Base-by-base conservation (phyloP, 2,329 filamentous ascomycete genomes). In the Didymella sp. region DNA sequence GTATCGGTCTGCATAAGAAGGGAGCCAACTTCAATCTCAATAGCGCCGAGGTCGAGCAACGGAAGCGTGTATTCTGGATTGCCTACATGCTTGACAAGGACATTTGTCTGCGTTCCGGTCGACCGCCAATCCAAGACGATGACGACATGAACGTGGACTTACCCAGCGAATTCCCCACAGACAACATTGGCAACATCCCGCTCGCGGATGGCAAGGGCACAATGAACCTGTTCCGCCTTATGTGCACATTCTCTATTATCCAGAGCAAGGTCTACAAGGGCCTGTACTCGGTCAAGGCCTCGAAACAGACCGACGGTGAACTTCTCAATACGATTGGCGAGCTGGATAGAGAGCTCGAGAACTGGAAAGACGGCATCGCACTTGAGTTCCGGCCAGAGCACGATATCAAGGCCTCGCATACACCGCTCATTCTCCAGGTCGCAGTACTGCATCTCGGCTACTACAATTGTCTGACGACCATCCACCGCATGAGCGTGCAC, bases 401-500 rank as follows among this genome's bases (percentile, higher is more conserved):
- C 73, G 93, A 97, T 76, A 98, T 99, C 76, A 93, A 92, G 75
- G 91, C 92, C 0, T 90, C 89, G 0, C 92, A 97, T 74, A 96
- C 92, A 0, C 93, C 94, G 0, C 82, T 98, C n/a, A 93, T 98
- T 19, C 81, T 99, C 19, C 94, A 98, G 64, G 87, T 99, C 49
- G 93, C 96, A 59, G 91, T 96, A 74, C 80, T 99, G 56, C 95
- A 99, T 75, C 96, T 99, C 70, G 89, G 92, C 1, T 99, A 99
- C 77, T 98, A 98, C 80, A 99, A 99, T 75, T 97, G 93, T 69
- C 79, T 99, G 48, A 97, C 94, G 0, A 99, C 95, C 0, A 97
- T 99, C 62, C 95, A 99, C 75, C 91, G 95, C 48, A 99, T 98
- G 95, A 96, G 92, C 38, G 90, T 98, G 27, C 95, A 98, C 69